phyloP scores from a whole-genome alignment of 257 asterid genomes.

The Solanum sitiens region DNA sequence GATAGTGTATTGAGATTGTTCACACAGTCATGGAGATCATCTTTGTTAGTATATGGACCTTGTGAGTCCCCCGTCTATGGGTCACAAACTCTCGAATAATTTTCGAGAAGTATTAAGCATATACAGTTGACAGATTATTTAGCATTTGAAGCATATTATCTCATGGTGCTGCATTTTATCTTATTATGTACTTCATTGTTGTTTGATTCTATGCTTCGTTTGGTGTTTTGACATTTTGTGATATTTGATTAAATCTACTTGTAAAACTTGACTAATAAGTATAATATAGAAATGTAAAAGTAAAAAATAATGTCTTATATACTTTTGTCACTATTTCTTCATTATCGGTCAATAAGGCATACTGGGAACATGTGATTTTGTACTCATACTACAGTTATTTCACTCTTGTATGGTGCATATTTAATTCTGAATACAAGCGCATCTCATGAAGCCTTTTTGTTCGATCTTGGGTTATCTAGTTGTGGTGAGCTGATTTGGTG shows the following conservation, averaged over 20 bases:
- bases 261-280: neutral
- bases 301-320: neutral
- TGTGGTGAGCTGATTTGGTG: neutral
- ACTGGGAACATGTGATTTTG: neutral
- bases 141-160: no score
- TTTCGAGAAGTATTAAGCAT: no score
- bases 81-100: neutral
- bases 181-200: neutral
- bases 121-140: no score
- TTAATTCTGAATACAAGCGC: no score
- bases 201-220: neutral
- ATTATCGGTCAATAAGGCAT: neutral
- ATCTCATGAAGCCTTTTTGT: neutral
- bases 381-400: neutral
- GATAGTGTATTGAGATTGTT: neutral
- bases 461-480: neutral
- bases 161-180: neutral
- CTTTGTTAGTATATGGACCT: neutral
- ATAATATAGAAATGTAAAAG: neutral
- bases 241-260: no score
- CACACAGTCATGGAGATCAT: neutral
- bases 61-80: neutral
- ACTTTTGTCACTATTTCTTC: neutral
- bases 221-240: neutral
- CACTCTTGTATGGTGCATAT: neutral